phyloP scores from a whole-genome alignment of 352 stramenopile species.

The Globisporangium spinosum region DNA sequence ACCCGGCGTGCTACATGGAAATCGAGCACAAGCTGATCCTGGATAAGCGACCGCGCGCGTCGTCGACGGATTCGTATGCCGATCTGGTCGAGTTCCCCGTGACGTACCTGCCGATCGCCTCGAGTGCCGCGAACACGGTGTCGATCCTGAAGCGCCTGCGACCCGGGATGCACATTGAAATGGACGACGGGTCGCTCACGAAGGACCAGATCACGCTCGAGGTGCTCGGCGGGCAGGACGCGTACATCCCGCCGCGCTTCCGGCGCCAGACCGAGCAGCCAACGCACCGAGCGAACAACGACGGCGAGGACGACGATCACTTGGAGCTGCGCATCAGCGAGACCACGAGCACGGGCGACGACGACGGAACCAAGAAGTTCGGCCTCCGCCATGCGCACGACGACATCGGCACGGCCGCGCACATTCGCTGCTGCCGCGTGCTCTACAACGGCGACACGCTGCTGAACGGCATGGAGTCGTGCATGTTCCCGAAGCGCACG shows the following conservation, averaged over 20 bases:
- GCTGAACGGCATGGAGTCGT: constrained; percentile 63
- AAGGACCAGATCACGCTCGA: constrained; percentile 78
- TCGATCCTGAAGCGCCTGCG: constrained; percentile 50
- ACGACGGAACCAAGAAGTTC: too few species aligned
- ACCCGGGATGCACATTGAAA: constrained; percentile 55
- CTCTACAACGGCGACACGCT: constrained; percentile 72
- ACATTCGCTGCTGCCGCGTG: constrained; percentile 72
- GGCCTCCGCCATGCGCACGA: constrained; percentile 20
- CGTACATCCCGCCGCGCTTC: constrained; percentile 52
- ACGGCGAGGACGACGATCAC: too few species aligned
- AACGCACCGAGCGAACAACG: too few species aligned
- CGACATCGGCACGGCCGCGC: constrained; percentile 34
- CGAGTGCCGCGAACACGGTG: constrained; percentile 43
- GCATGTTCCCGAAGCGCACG: constrained; percentile 44
- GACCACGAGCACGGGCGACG: too few species aligned
- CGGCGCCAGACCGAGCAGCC: constrained; percentile 17
- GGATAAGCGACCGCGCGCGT: constrained; percentile 32
- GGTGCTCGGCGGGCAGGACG: constrained; percentile 56
- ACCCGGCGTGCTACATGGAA: constrained; percentile 51
- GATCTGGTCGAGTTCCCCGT: constrained; percentile 61
- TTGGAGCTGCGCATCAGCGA: too few species aligned
- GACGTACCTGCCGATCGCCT: constrained; percentile 66
- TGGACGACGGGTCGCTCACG: constrained; percentile 75
- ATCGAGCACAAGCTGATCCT: constrained; percentile 19
- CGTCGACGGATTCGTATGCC: constrained; percentile 37